Percentiles rank a stretch among this genome's conserved stretches.
phyloP scores from a whole-genome alignment of 208 protist genomes.

The Leishmania aethiopica region DNA sequence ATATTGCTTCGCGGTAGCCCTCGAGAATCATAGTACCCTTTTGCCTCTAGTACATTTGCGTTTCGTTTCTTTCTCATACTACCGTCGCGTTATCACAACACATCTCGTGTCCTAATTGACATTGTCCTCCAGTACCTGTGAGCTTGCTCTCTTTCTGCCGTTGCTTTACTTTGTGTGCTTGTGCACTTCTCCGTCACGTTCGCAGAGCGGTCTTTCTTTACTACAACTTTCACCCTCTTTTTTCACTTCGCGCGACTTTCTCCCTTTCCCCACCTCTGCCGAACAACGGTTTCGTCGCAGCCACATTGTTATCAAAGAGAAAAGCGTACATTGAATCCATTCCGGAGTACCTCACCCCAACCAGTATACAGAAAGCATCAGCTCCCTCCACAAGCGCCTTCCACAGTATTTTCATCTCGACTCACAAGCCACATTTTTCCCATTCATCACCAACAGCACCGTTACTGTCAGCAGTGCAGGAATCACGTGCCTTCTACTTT shows the following conservation, averaged over 20 bases:
- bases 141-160: constrained; percentile 4
- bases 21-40: constrained; percentile 2
- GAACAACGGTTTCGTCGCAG: not conserved
- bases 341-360: not conserved
- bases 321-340: not conserved
- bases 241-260: not conserved
- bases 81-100: constrained; percentile 6
- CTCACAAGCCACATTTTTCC: constrained; percentile 11
- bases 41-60: constrained; percentile 8
- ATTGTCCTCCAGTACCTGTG: constrained; percentile 4
- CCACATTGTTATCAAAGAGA: not conserved
- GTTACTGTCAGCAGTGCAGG: not conserved
- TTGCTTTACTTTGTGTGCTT: constrained; percentile 4
- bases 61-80: constrained; percentile 5
- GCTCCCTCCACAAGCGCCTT: not conserved
- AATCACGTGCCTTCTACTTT: not conserved
- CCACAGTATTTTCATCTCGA: not conserved
- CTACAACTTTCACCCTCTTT: constrained; percentile 16
- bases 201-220: not conserved
- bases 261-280: not conserved
- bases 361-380: not conserved
- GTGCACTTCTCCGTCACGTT: not conserved
- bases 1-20: not conserved
- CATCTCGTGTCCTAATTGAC: not conserved
- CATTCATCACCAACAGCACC: not conserved